Evolutionary conservation across 2,329 filamentous ascomycete species (phyloP).

Genomic region (Talaromyces piceae): DNA sequence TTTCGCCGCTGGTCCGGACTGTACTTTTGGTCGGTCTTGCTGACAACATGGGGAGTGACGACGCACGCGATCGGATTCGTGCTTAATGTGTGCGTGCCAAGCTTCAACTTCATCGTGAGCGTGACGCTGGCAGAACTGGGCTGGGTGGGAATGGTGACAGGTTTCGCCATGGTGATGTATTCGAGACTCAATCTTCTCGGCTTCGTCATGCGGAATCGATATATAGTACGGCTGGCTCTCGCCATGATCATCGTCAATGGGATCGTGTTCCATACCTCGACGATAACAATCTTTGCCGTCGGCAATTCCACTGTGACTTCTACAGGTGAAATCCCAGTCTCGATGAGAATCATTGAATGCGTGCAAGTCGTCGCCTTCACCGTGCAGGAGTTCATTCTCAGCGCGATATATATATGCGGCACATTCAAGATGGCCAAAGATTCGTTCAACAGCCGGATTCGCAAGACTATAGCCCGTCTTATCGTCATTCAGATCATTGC

Average conservation of each 20-base stretch:
- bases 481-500: slow-evolving; percentile 6
- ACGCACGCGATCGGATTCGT: slow-evolving; percentile 16
- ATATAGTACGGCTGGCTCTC: slow-evolving; percentile 20
- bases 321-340: slow-evolving; percentile 18
- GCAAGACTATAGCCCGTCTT: slow-evolving; percentile 5
- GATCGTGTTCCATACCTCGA: slow-evolving; percentile 29
- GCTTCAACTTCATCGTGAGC: slow-evolving; percentile 21
- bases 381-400: slow-evolving; percentile 43
- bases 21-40: slow-evolving; percentile 19
- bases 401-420: slow-evolving; percentile 42
- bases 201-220: slow-evolving; percentile 14
- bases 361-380: slow-evolving; percentile 45
- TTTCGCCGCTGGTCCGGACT: slow-evolving; percentile 16
- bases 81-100: slow-evolving; percentile 18
- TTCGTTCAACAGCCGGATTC: slow-evolving; percentile 8
- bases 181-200: slow-evolving; percentile 34
- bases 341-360: slow-evolving; percentile 38
- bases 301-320: too few relatives aligned
- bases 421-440: slow-evolving; percentile 25
- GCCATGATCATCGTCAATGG: slow-evolving; percentile 34
- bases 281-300: slow-evolving; percentile 23
- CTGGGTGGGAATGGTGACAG: slow-evolving; percentile 36
- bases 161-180: slow-evolving; percentile 35
- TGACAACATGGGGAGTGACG: slow-evolving; percentile 14
- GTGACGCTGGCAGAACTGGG: slow-evolving; percentile 18